These are phyloP conservation scores for Fusarium aywerte DNA, from an alignment of 2,329 filamentous ascomycete genomes.

Conservation along the genomic window DNA sequence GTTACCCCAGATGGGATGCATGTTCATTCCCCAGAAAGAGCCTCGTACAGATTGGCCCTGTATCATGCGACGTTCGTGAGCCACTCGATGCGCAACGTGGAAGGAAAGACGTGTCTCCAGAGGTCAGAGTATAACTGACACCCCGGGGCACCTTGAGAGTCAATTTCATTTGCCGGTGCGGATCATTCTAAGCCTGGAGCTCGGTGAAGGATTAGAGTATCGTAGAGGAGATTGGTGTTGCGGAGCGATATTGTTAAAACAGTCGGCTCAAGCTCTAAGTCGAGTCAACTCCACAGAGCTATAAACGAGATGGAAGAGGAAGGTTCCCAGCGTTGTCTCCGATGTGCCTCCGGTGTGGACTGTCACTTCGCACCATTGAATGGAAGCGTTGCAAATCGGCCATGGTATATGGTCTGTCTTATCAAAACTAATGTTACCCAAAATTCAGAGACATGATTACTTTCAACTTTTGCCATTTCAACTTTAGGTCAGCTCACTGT, in stretches of 20 bases:
- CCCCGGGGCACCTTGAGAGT: neutral
- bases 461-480: neutral
- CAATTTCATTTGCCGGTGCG: constrained; percentile 21
- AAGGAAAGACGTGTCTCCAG: constrained; percentile 18
- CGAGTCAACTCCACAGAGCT: constrained; percentile 9
- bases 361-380: neutral
- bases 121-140: constrained; percentile 33
- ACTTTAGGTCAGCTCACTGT: neutral
- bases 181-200: constrained; percentile 28
- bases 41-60: constrained; percentile 20
- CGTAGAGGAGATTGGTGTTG: constrained; percentile 23
- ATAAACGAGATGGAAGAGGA: constrained; percentile 20
- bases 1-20: constrained; percentile 40
- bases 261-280: constrained; percentile 22
- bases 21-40: constrained; percentile 30
- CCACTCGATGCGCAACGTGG: constrained; percentile 47
- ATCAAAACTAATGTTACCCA: neutral
- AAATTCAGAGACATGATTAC: neutral
- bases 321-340: constrained; percentile 11
- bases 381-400: neutral
- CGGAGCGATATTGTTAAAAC: constrained; percentile 12
- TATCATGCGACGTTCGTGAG: constrained; percentile 27
- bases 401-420: neutral
- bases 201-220: constrained; percentile 27
- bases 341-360: neutral